Base-by-base conservation (phyloP, 2,329 filamentous ascomycete genomes). In the Hypomyces rosellus region DNA sequence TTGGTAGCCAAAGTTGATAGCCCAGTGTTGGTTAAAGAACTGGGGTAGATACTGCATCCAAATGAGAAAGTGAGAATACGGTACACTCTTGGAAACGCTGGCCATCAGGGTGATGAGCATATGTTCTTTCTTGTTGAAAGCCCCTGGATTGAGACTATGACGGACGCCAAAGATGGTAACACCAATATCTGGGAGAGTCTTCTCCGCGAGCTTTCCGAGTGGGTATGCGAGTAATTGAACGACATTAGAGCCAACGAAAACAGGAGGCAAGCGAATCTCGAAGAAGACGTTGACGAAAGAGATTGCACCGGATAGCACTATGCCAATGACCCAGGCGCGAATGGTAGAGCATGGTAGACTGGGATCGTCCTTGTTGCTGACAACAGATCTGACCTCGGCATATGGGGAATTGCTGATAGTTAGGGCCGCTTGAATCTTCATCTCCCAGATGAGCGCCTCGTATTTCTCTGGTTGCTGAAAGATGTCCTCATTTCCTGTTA, bases 91-190 rank as follows among this genome's bases (percentile, higher is more conserved):
- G 30, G 69, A 69, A 4, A 74, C 74, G 61, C 82, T 81, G 45
- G 80, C 76, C 70, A 78, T 79, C 55, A 80, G 76, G 3, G 75
- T 75, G 34, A 80, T 75, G n/a, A 82, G 63, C 69, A 79, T 77
- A 57, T 82, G 79, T 61, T 82, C 79, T 58, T 82, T 82, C 57
- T 74, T 74, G 45, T 73, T 77, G 61, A 81, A 82, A 0, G 70
- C 71, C 0, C 77, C 76, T 0, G 78, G 76, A 54, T 80, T 81
- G 13, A 80, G 64, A 8, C 66, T 69, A 52, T 74, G 66, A 9
- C 67, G 64, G 1, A 63, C 54, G 0, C 74, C 74, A 46, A 65
- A 65, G 5, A 76, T 47, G 0, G 65, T 71, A 49, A 78, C 51
- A 4, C 71, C 69, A 65, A 70, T 74, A 46, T 72, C 69, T 0